Evolutionary conservation across 2,329 filamentous ascomycete species (phyloP).

Genomic region (Botrytis pseudocinerea): DNA sequence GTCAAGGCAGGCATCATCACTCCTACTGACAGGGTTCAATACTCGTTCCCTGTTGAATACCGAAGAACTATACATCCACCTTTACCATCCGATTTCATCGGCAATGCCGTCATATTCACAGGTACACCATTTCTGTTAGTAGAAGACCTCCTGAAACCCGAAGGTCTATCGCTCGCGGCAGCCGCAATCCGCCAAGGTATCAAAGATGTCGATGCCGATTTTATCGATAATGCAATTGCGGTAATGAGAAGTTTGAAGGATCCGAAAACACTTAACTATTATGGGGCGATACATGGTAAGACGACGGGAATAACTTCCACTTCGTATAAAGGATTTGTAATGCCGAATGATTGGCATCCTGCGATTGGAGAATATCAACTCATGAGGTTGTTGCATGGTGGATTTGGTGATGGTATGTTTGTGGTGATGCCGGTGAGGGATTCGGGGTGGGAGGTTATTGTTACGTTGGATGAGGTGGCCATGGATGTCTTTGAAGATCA

Average conservation of each 20-base stretch:
- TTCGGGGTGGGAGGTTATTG: not conserved
- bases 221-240: constrained; percentile 2
- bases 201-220: not conserved
- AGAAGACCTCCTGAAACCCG: not conserved
- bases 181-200: not conserved
- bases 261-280: not conserved
- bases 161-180: not conserved
- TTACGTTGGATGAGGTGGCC: not conserved
- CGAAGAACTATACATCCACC: not conserved
- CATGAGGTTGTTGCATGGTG: not conserved
- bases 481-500: not conserved
- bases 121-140: not conserved
- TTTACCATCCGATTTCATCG: not conserved
- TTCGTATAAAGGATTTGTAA: not conserved
- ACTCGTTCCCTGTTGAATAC: not conserved
- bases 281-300: not conserved
- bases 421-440: not conserved
- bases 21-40: not conserved
- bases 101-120: not conserved
- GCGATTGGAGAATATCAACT: not conserved
- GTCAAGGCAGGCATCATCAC: not conserved
- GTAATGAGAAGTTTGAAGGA: not conserved
- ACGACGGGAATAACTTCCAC: not conserved
- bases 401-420: constrained; percentile 1
- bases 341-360: not conserved